These are phyloP conservation scores for Aspergillus sojae DNA, from an alignment of 2,329 filamentous ascomycete genomes.

Conservation along the genomic window DNA sequence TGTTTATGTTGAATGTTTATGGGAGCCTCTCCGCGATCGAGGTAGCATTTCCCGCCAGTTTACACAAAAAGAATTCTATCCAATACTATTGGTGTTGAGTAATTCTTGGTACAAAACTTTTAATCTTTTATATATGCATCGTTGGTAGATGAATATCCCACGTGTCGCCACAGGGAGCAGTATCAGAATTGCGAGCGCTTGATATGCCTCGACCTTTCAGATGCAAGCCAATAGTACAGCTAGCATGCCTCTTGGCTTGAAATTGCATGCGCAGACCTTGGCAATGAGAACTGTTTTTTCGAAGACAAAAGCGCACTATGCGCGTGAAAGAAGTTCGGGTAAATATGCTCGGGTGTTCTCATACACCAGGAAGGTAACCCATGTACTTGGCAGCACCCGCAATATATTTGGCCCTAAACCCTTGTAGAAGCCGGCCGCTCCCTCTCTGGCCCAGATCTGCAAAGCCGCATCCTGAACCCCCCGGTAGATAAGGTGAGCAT, in stretches of 20 bases:
- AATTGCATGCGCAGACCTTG: not conserved
- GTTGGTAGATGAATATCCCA: not conserved
- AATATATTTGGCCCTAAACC: slow-evolving; percentile 87
- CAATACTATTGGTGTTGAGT: not conserved
- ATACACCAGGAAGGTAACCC: slow-evolving; percentile 95
- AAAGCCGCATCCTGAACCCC: slow-evolving; percentile 70
- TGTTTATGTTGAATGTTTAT: slow-evolving; percentile 3
- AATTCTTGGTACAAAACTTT: not conserved
- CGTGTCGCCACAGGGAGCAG: not conserved
- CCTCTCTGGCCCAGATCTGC: slow-evolving; percentile 79
- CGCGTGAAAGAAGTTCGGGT: slow-evolving; percentile 42
- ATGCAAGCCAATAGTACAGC: not conserved
- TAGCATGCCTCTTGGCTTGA: not conserved
- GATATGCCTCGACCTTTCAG: not conserved
- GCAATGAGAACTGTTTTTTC: not conserved
- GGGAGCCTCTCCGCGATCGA: not conserved
- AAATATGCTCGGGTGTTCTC: slow-evolving; percentile 85
- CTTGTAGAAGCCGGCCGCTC: slow-evolving; percentile 83
- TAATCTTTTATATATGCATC: not conserved
- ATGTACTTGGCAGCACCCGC: slow-evolving; percentile 88
- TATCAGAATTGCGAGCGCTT: not conserved
- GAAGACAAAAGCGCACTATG: not conserved
- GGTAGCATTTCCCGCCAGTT: not conserved
- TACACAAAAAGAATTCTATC: not conserved
- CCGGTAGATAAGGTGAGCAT: slow-evolving; percentile 74